These are phyloP conservation scores for Jatropha podagrica DNA, from an alignment of 441 rosid genomes.

Conservation along the genomic window DNA sequence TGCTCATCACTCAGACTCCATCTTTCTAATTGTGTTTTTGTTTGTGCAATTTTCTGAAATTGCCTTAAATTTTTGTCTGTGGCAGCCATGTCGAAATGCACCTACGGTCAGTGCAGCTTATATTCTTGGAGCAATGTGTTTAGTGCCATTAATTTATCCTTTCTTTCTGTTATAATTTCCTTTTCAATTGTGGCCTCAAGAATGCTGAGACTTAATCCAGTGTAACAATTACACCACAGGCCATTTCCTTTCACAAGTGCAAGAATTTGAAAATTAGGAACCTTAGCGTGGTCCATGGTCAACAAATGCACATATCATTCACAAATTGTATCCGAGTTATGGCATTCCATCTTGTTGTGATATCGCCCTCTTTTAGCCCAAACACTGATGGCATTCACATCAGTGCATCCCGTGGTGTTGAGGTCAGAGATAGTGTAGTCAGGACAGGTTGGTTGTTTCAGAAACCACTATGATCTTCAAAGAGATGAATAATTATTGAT, in stretches of 20 bases:
- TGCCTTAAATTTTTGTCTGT: conserved; percentile 28
- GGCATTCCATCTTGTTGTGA: conserved; percentile 44
- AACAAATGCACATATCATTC: conserved; percentile 84
- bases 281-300: conserved; percentile 57
- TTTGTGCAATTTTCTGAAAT: conserved; percentile 23
- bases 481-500: background rate
- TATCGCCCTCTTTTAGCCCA: conserved; percentile 79
- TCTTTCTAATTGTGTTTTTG: conserved; percentile 16
- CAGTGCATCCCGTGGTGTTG: conserved; percentile 66
- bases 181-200: conserved; percentile 1
- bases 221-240: conserved; percentile 44
- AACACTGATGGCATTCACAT: conserved; percentile 94
- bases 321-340: conserved; percentile 63
- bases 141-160: conserved; percentile 16
- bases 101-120: conserved; percentile 67
- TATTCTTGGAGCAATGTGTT: conserved; percentile 24
- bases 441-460: conserved; percentile 54
- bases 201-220: conserved; percentile 3
- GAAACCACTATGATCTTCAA: conserved; percentile 5
- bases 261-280: conserved; percentile 62
- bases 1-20: conserved; percentile 12
- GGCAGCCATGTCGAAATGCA: conserved; percentile 89
- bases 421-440: conserved; percentile 50
- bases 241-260: conserved; percentile 82
- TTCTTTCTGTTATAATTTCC: conserved; percentile 1